Conservation (phyloP, 257 asterid genomes). For the Gentiana straminea region DNA sequence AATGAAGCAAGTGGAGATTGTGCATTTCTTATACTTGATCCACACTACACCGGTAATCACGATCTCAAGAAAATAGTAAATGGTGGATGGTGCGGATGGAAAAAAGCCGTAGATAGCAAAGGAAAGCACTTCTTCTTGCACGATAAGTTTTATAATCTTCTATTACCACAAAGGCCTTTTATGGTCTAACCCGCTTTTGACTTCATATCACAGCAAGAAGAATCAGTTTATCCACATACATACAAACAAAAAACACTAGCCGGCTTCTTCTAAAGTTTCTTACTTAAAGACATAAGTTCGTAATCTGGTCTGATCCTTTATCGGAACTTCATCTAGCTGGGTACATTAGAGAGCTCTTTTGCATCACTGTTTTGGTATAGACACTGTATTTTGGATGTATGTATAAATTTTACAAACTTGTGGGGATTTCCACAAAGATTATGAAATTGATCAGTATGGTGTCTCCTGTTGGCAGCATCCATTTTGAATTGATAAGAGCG, state of each 20-base stretch:
- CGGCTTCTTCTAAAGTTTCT: not conserved
- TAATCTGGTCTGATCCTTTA: too few relatives aligned
- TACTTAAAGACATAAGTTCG: not conserved
- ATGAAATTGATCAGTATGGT: too few relatives aligned
- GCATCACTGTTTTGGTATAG: too few relatives aligned
- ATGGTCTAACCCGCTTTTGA: constrained; percentile 36
- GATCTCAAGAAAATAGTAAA: constrained; percentile 73
- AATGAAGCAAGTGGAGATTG: constrained; percentile 77
- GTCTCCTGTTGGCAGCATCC: too few relatives aligned
- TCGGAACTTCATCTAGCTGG: too few relatives aligned
- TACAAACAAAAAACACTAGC: too few relatives aligned
- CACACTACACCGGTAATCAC: constrained; percentile 76
- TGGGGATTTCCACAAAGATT: too few relatives aligned
- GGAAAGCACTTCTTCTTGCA: constrained; percentile 96
- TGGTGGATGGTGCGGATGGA: constrained; percentile 98
- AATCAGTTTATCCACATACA: not conserved
- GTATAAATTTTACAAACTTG: too few relatives aligned
- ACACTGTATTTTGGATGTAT: too few relatives aligned
- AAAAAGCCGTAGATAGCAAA: constrained; percentile 71
- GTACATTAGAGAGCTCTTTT: too few relatives aligned
- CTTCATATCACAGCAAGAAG: not conserved
- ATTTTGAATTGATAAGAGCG: too few relatives aligned
- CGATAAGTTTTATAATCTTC: constrained; percentile 77
- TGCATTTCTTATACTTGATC: constrained; percentile 85
- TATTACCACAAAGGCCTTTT: constrained; percentile 84